These are phyloP conservation scores for Gracilaria gracilis DNA, from an alignment of 23 red algal species.

Conservation along the genomic window DNA sequence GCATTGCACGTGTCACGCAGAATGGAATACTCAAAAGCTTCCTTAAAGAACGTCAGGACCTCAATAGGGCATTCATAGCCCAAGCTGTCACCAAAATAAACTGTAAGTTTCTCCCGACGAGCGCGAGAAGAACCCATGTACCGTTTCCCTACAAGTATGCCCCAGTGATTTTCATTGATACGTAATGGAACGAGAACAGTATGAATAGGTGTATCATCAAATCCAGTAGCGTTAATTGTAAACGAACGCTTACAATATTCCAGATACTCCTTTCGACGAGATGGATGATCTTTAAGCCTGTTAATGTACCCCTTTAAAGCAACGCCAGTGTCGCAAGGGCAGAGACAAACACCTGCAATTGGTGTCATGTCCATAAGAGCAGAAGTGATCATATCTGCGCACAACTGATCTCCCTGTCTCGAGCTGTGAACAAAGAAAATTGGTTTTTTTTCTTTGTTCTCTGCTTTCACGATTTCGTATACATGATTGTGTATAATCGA, in stretches of 20 bases:
- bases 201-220: too few species aligned
- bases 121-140: constrained; percentile 1
- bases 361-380: constrained; percentile 4
- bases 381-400: background rate
- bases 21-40: background rate
- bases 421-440: background rate
- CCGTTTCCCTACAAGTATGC: background rate
- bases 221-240: too few species aligned
- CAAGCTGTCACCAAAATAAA: background rate
- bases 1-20: background rate
- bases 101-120: background rate
- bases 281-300: background rate
- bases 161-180: constrained; percentile 6
- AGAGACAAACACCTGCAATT: background rate
- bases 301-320: background rate
- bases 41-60: background rate
- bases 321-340: background rate
- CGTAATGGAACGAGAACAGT: background rate
- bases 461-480: background rate
- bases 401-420: background rate
- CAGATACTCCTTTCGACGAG: background rate
- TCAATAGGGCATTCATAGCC: too few species aligned
- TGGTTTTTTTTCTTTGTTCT: background rate
- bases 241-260: too few species aligned
- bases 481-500: background rate